Evolutionary conservation across 805 yeast genomes (phyloP).

Genomic region (Clavispora santaluciae): DNA sequence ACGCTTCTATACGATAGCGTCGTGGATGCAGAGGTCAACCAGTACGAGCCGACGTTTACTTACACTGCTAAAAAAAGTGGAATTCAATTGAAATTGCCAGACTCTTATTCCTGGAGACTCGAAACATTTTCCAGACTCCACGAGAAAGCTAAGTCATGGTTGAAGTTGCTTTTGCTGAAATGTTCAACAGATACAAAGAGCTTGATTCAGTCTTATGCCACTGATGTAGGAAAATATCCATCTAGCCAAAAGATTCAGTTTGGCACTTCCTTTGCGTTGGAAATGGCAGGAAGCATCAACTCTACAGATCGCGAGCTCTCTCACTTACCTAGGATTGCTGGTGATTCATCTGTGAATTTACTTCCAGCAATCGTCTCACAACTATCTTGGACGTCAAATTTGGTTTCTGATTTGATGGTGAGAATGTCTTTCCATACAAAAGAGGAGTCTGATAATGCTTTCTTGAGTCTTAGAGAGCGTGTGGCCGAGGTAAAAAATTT

Average conservation of each 20-base stretch:
- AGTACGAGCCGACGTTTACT: conserved; percentile 76
- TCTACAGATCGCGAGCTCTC: conserved; percentile 63
- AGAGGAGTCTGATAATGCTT: conserved; percentile 24
- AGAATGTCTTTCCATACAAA: conserved; percentile 24
- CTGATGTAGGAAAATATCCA: conserved; percentile 25
- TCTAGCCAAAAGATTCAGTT: conserved; percentile 43
- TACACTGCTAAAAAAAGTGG: conserved; percentile 46
- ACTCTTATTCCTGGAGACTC: conserved; percentile 70
- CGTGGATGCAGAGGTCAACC: conserved; percentile 76
- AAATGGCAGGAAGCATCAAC: conserved; percentile 74
- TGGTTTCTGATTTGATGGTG: conserved; percentile 30
- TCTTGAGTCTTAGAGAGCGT: conserved; percentile 24
- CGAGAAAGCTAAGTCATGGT: conserved; percentile 63
- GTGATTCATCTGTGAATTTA: conserved; percentile 43
- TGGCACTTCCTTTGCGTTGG: conserved; percentile 89
- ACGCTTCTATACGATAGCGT: conserved; percentile 74
- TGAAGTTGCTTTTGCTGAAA: conserved; percentile 48
- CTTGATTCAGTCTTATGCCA: conserved; percentile 70
- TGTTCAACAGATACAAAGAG: conserved; percentile 74
- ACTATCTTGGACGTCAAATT: conserved; percentile 61
- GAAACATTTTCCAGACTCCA: conserved; percentile 59
- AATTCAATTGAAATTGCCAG: conserved; percentile 59
- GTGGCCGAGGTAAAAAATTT: conserved; percentile 16
- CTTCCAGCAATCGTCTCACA: conserved; percentile 73
- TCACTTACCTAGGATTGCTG: conserved; percentile 37